phyloP scores from a whole-genome alignment of 768 basidiomycete species.

The Leccinum variicolor region DNA sequence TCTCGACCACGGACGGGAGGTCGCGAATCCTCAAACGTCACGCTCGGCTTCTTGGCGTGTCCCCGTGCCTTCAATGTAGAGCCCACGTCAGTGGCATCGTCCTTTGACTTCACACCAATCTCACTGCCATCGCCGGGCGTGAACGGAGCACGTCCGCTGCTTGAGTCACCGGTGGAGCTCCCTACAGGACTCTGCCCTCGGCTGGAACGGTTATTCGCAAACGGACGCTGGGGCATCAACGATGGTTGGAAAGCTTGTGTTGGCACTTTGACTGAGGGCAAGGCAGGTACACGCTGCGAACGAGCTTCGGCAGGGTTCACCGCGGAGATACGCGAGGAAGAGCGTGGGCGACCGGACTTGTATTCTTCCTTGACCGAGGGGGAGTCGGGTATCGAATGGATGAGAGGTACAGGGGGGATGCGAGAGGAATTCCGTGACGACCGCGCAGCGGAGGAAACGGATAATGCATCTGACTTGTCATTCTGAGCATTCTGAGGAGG shows the following conservation, averaged over 20 bases:
- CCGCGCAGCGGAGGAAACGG: constrained; percentile 20
- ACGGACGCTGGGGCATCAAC: constrained; percentile 49
- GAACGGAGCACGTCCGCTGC: constrained; percentile 68
- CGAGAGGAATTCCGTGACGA: constrained; percentile 24
- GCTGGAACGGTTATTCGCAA: constrained; percentile 38
- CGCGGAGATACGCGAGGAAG: constrained; percentile 8
- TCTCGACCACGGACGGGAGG: constrained; percentile 29
- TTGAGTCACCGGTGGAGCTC: constrained; percentile 84
- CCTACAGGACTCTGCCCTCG: constrained; percentile 64
- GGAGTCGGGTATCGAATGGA: constrained; percentile 30
- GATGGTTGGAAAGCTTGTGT: constrained; percentile 25
- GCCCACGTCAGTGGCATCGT: constrained; percentile 20
- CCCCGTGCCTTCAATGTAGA: constrained; percentile 29
- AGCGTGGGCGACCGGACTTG: constrained; percentile 11
- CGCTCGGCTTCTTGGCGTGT: constrained; percentile 57
- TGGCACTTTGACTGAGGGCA: constrained; percentile 18
- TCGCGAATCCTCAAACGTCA: constrained; percentile 61
- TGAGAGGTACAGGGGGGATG: constrained; percentile 29
- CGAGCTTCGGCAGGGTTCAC: constrained; percentile 9
- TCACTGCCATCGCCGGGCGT: constrained; percentile 83
- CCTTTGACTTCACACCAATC: constrained; percentile 24
- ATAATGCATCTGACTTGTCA: constrained; percentile 29
- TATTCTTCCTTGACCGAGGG: constrained; percentile 28
- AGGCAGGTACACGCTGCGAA: constrained; percentile 9
- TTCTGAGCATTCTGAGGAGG: constrained; percentile 4